Conservation (phyloP, 1,284 basidiomycete species). For the Microbotryum violaceum region DNA sequence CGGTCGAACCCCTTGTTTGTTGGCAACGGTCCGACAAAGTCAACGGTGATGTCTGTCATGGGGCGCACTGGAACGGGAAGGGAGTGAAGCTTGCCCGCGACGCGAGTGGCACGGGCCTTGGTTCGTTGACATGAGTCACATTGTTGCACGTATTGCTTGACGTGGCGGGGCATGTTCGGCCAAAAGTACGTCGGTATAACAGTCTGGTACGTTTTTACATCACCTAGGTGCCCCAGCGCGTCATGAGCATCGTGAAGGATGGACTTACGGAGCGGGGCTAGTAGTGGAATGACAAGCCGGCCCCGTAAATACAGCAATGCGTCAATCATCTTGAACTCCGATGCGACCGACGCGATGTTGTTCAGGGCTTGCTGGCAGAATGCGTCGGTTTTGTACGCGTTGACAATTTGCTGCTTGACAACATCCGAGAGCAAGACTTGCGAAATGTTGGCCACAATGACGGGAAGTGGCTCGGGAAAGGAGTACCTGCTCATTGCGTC, state of each 20-base stretch:
- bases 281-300: too few relatives aligned
- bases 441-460: conserved; percentile 34
- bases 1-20: conserved; percentile 40
- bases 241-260: too few relatives aligned
- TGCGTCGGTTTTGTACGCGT: conserved; percentile 37
- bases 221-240: too few relatives aligned
- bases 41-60: conserved; percentile 12
- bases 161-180: too few relatives aligned
- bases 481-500: conserved; percentile 22
- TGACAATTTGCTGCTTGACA: conserved; percentile 33
- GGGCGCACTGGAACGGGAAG: neutral
- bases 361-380: conserved; percentile 37
- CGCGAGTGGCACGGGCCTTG: conserved; percentile 11
- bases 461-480: neutral
- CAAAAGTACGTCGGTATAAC: too few relatives aligned
- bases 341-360: neutral
- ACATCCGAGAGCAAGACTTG: conserved; percentile 39
- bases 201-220: too few relatives aligned
- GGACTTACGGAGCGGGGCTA: too few relatives aligned
- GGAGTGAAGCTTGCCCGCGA: conserved; percentile 6
- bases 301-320: too few relatives aligned
- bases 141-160: too few relatives aligned
- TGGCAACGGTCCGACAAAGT: conserved; percentile 43
- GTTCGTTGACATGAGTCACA: conserved; percentile 18
- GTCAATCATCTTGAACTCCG: conserved; percentile 4